These are phyloP conservation scores for Cutaneotrichosporon sp. DNA, from an alignment of 1,284 basidiomycete species.

Conservation along the genomic window DNA sequence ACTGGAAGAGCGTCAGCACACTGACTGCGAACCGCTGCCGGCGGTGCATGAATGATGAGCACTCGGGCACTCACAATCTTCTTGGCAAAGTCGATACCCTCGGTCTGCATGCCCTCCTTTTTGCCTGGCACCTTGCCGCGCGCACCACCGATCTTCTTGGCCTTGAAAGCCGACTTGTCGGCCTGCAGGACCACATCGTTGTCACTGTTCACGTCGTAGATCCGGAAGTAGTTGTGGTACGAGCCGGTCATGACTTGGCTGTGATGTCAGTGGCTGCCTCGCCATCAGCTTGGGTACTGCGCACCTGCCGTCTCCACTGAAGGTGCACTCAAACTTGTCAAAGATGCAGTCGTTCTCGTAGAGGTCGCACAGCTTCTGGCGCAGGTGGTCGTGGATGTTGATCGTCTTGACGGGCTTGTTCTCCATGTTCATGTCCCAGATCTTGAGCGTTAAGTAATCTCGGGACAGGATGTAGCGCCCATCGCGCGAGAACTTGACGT, in stretches of 20 bases:
- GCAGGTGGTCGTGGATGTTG: conserved; percentile 96
- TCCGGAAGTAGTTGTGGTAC: conserved; percentile 99
- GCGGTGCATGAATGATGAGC: not conserved
- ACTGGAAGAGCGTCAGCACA: conserved; percentile 35
- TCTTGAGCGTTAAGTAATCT: conserved; percentile 97
- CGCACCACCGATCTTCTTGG: conserved; percentile 90
- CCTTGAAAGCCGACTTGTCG: conserved; percentile 99
- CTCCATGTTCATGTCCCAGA: conserved; percentile 99
- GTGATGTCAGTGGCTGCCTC: conserved; percentile 5
- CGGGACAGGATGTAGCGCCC: conserved; percentile 95
- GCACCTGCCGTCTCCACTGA: conserved; percentile 92
- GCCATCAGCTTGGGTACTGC: conserved; percentile 49
- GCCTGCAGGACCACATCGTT: conserved; percentile 95
- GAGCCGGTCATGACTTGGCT: conserved; percentile 95
- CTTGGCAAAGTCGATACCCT: conserved; percentile 97
- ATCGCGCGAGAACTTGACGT: conserved; percentile 98
- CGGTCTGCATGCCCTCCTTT: conserved; percentile 83
- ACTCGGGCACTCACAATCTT: conserved; percentile 69
- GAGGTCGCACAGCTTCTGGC: conserved; percentile 95
- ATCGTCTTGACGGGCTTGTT: conserved; percentile 95
- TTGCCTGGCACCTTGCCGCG: conserved; percentile 72
- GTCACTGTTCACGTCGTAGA: conserved; percentile 90
- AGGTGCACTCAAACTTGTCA: conserved; percentile 98
- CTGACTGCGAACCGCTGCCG: too few species aligned
- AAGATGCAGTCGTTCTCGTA: conserved; percentile 99